A percentile compares a stretch with the other conserved stretches of the same genome.
Conservation (phyloP, 805 yeast species). For the Metschnikowia continentalis region DNA sequence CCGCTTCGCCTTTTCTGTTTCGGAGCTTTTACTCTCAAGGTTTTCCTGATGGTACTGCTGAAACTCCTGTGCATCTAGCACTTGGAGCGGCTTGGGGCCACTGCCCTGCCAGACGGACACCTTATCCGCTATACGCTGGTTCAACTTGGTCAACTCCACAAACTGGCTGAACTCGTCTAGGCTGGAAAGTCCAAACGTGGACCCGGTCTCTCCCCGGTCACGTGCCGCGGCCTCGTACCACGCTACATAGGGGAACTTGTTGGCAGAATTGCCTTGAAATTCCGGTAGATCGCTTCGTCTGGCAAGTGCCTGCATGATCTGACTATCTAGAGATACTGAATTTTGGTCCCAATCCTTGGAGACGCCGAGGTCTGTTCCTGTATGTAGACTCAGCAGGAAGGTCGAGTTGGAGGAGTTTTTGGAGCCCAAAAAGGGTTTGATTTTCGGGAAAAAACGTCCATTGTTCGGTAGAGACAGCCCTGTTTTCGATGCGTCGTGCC, state of each 20-base stretch:
- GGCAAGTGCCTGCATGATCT: neutral
- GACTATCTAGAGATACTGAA: neutral
- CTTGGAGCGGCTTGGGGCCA: constrained; percentile 7
- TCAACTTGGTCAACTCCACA: constrained; percentile 31
- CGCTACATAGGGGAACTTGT: constrained; percentile 11
- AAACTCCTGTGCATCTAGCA: constrained; percentile 10
- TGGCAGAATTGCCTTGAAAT: neutral
- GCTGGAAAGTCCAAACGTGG: constrained; percentile 26
- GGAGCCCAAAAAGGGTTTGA: neutral
- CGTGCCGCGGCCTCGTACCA: constrained; percentile 11
- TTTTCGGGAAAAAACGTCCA: neutral
- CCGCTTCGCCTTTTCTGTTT: neutral
- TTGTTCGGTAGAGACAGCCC: no score
- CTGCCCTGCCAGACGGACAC: constrained; percentile 6
- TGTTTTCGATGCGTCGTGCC: no score
- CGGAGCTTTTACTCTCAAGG: neutral
- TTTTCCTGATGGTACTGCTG: constrained; percentile 7
- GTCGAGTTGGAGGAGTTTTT: neutral
- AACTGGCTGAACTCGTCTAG: constrained; percentile 35
- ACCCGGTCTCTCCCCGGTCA: neutral
- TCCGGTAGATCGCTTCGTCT: neutral
- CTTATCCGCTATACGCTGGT: constrained; percentile 27
- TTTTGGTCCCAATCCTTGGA: neutral
- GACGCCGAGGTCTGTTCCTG: neutral
- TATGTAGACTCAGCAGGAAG: neutral